phyloP scores from a whole-genome alignment of 2,329 filamentous ascomycete genomes.

The Aspergillus uvarum region DNA sequence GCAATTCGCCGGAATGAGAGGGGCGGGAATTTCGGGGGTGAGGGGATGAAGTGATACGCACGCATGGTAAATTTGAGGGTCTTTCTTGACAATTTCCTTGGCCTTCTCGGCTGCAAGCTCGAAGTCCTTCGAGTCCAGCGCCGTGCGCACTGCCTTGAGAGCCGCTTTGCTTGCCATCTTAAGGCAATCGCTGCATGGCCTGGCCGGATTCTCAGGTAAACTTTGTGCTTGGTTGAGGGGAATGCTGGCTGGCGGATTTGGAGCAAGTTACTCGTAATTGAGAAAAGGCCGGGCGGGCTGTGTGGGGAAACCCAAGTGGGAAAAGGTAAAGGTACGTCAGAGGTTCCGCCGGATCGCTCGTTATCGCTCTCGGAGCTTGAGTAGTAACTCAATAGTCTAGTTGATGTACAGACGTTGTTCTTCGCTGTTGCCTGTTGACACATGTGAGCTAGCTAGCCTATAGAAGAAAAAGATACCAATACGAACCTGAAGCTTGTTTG shows the following conservation, averaged over 20 bases:
- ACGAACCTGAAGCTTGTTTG: not conserved
- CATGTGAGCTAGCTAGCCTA: not conserved
- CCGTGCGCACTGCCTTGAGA: slow-evolving; percentile 77
- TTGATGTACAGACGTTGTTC: not conserved
- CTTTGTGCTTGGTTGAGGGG: not conserved
- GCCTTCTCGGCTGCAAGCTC: slow-evolving; percentile 71
- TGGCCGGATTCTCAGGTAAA: slow-evolving; percentile 3
- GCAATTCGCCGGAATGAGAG: not conserved
- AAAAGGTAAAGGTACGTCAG: slow-evolving; percentile 27
- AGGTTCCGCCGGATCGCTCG: slow-evolving; percentile 17
- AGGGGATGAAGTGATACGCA: slow-evolving; percentile 43
- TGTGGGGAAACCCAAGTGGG: slow-evolving; percentile 18
- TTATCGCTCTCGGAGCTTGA: slow-evolving; percentile 13
- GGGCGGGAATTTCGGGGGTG: too few relatives aligned
- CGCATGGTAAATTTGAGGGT: slow-evolving; percentile 80
- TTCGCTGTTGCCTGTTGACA: not conserved
- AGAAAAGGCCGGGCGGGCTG: slow-evolving; percentile 14
- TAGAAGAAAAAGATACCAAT: not conserved
- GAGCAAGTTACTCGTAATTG: not conserved
- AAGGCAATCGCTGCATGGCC: slow-evolving; percentile 20
- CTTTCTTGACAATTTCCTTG: slow-evolving; percentile 66
- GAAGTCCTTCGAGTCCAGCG: slow-evolving; percentile 76
- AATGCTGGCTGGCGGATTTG: not conserved
- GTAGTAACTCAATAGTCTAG: not conserved
- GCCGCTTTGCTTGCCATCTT: slow-evolving; percentile 62